Evolutionary conservation across 495 filamentous ascomycete genomes (phyloP), one percentile per base, ranked within the genome.

Genomic region (Ramalina peruviana): DNA sequence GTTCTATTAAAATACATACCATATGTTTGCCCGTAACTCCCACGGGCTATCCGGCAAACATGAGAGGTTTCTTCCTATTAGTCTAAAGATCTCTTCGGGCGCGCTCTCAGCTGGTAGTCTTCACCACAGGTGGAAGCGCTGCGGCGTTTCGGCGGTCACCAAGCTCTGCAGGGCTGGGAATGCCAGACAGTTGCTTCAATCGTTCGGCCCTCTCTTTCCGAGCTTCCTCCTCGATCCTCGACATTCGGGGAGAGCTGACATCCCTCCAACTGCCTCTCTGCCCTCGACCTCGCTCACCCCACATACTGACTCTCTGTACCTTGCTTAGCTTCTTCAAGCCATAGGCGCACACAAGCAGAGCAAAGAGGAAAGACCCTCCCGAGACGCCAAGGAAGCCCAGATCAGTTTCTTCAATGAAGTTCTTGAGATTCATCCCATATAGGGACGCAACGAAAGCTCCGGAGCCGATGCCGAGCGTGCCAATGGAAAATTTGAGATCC

Each of bases 341-440:
- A 63, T 86, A 93, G 37, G 72, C 69, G 65, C 82, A 87, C 48
- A 93, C 86, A 9, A 87, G 52, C 36, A 77, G 76, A 13, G 82
- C 83, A 65, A 92, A 80, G 45, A 82, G 65, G 50, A 85, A 73
- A 49, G 82, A 89, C 54, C 74, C 72, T 13, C 65, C 70, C 3
- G 80, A 85, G 53, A 97, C 80, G 40, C 74, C 79, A 25, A 72
- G 70, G 63, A 98, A 96, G 10, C 89, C 92, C 59, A 88, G 72
- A 63, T 87, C 80, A n/a, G 85, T 86, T 65, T 97, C 92, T 69
- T 98, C 92, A 54, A 97, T 82, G 65, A 97, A 98, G 65, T 97
- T 97, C 61, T 94, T 93, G 54, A 98, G 72, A 67, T 98, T 98
- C 89, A 96, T 96, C 57, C 92, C 92, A 71, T 97, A 97, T 12